Evolutionary conservation across 2,329 filamentous ascomycete genomes (phyloP).

Genomic region (Cadophora luteo-olivacea): DNA sequence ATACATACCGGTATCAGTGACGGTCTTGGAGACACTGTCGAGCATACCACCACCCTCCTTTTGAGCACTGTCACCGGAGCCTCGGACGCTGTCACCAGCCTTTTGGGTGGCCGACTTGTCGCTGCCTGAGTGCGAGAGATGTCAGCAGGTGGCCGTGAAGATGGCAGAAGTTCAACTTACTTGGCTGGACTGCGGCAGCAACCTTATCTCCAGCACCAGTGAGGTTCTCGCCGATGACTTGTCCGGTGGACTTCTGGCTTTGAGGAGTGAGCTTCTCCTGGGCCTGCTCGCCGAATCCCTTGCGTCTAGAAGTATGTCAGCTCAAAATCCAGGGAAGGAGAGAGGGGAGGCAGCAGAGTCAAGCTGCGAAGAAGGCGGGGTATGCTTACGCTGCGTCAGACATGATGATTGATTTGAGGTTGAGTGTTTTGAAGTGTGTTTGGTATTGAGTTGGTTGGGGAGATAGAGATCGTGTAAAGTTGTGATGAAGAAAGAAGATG

Average conservation of each 20-base stretch:
- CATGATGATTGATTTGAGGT: slow-evolving; percentile 47
- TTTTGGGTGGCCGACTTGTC: slow-evolving; percentile 56
- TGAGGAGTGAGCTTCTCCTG: slow-evolving; percentile 59
- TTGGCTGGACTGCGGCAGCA: slow-evolving; percentile 54
- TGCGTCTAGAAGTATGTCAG: slow-evolving; percentile 47
- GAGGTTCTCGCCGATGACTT: slow-evolving; percentile 48
- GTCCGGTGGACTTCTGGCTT: slow-evolving; percentile 56
- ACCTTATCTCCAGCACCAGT: slow-evolving; percentile 54
- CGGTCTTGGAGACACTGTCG: slow-evolving; percentile 49
- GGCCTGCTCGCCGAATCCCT: slow-evolving; percentile 56
- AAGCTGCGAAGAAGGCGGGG: not conserved
- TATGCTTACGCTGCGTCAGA: slow-evolving; percentile 51
- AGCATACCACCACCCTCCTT: slow-evolving; percentile 49
- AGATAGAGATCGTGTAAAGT: not conserved
- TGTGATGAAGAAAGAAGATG: slow-evolving; percentile 9
- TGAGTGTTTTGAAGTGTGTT: slow-evolving; percentile 25
- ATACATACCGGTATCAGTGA: slow-evolving; percentile 41
- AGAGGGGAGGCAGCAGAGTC: not conserved
- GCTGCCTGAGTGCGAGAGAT: slow-evolving; percentile 30
- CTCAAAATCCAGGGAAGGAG: not conserved
- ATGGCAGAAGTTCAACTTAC: slow-evolving; percentile 42
- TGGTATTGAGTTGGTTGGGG: slow-evolving; percentile 14
- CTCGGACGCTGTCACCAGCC: slow-evolving; percentile 51
- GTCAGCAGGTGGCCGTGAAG: slow-evolving; percentile 1
- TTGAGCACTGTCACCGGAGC: slow-evolving; percentile 49